Evolutionary conservation across 2,329 filamentous ascomycete genomes (phyloP).

Genomic region (Cryphonectria nitschkei): DNA sequence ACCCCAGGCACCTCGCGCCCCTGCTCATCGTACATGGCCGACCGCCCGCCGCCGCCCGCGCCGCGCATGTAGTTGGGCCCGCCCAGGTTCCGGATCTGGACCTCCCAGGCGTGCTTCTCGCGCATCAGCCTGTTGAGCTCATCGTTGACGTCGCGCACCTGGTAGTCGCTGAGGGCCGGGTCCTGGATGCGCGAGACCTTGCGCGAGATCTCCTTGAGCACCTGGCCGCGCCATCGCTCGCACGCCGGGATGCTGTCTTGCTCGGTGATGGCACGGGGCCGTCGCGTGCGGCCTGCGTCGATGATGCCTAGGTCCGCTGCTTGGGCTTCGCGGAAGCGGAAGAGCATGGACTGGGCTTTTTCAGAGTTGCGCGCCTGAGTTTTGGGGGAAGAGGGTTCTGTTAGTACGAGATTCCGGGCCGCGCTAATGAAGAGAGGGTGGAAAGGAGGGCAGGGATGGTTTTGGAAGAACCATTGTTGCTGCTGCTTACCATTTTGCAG

Average conservation of each 20-base stretch:
- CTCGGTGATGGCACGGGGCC: slow-evolving; percentile 88
- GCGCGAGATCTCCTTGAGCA: slow-evolving; percentile 94
- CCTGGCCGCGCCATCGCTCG: slow-evolving; percentile 98
- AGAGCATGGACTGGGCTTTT: slow-evolving; percentile 99
- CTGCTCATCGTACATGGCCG: slow-evolving; percentile 67
- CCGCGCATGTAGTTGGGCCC: slow-evolving; percentile 92
- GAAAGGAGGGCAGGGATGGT: no score
- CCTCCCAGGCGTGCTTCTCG: slow-evolving; percentile 99
- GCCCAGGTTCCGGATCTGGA: slow-evolving; percentile 92
- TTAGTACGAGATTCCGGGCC: background rate
- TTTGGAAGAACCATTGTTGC: no score
- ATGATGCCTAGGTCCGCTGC: slow-evolving; percentile 95
- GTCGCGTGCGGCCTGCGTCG: slow-evolving; percentile 85
- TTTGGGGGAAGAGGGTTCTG: background rate
- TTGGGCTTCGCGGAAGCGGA: slow-evolving; percentile 97
- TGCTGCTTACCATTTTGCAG: background rate
- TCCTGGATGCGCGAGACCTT: slow-evolving; percentile 98
- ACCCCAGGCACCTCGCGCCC: slow-evolving; percentile 73
- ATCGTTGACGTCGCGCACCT: slow-evolving; percentile 96
- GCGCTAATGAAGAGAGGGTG: no score
- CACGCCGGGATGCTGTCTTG: slow-evolving; percentile 82
- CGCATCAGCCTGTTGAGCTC: slow-evolving; percentile 99
- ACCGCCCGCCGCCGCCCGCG: slow-evolving; percentile 47
- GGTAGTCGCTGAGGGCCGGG: slow-evolving; percentile 86
- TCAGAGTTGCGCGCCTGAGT: slow-evolving; percentile 89